These are phyloP conservation scores for Chytridium lagenaria DNA, from an alignment of 371 early-diverging fungal genomes.

Conservation along the genomic window DNA sequence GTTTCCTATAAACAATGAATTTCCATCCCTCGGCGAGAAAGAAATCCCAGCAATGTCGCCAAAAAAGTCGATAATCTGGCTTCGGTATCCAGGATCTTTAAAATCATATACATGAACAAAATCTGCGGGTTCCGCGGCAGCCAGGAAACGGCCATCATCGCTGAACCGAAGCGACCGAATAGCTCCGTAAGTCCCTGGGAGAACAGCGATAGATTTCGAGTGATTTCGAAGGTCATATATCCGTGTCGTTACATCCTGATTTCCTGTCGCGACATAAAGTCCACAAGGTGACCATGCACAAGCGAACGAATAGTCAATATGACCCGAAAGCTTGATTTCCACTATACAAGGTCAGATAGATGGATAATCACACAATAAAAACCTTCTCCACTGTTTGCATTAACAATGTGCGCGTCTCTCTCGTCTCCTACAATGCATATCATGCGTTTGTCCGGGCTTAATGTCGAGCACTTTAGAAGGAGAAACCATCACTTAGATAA, in stretches of 20 bases:
- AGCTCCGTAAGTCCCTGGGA: slow-evolving; percentile 73
- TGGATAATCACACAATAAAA: slow-evolving; percentile 9
- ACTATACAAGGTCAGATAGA: neutral
- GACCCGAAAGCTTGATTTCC: slow-evolving; percentile 58
- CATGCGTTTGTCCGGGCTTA: slow-evolving; percentile 67
- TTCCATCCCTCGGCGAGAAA: slow-evolving; percentile 61
- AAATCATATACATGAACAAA: slow-evolving; percentile 78
- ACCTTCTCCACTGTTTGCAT: slow-evolving; percentile 63
- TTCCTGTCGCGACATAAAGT: slow-evolving; percentile 77
- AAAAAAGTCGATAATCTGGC: slow-evolving; percentile 81
- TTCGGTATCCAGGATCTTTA: slow-evolving; percentile 22
- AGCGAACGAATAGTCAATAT: slow-evolving; percentile 81
- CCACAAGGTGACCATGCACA: slow-evolving; percentile 83
- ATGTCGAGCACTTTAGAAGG: slow-evolving; percentile 70
- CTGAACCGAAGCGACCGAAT: slow-evolving; percentile 79
- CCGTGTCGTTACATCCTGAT: slow-evolving; percentile 66
- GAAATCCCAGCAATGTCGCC: slow-evolving; percentile 79
- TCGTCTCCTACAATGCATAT: slow-evolving; percentile 81
- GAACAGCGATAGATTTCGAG: slow-evolving; percentile 61
- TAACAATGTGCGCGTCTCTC: slow-evolving; percentile 62
- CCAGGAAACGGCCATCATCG: slow-evolving; percentile 69
- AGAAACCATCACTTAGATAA: neutral
- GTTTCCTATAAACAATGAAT: slow-evolving; percentile 66
- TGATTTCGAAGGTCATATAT: slow-evolving; percentile 80
- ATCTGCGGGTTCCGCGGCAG: slow-evolving; percentile 74